Evolutionary conservation across 305 asterid genomes (phyloP).

Genomic region (Ilex paraguariensis): DNA sequence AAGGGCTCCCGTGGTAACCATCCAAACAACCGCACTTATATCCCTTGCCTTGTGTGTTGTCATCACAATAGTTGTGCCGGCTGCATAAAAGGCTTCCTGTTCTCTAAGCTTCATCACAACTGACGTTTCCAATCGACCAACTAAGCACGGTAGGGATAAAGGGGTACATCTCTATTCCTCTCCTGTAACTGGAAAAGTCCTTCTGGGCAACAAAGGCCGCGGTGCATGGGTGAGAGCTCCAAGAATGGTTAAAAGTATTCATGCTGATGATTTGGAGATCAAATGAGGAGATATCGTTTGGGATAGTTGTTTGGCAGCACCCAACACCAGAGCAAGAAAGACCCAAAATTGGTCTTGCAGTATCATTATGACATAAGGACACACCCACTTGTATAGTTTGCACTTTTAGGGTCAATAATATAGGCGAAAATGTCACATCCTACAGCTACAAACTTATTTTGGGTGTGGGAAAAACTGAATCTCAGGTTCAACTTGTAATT

Average conservation of each 20-base stretch:
- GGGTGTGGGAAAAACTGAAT: slow-evolving; percentile 10
- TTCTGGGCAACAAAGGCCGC: slow-evolving; percentile 10
- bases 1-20: slow-evolving; percentile 36
- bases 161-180: no score
- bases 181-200: background rate
- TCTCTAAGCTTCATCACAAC: slow-evolving; percentile 19
- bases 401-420: slow-evolving; percentile 7
- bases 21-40: slow-evolving; percentile 24
- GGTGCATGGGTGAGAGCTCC: no score
- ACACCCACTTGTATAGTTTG: slow-evolving; percentile 14
- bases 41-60: slow-evolving; percentile 11
- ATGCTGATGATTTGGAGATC: no score
- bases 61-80: slow-evolving; percentile 13
- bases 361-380: slow-evolving; percentile 13
- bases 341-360: background rate
- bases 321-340: slow-evolving; percentile 21
- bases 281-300: background rate
- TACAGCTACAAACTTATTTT: slow-evolving; percentile 18
- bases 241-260: no score
- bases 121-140: slow-evolving; percentile 30
- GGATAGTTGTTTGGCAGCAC: slow-evolving; percentile 30
- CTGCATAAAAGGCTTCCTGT: slow-evolving; percentile 16
- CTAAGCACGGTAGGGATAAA: slow-evolving; percentile 5
- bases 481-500: no score
- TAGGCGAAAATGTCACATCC: slow-evolving; percentile 31